Base-by-base conservation (phyloP, 305 asterid genomes). In the Fraxinus platypoda region DNA sequence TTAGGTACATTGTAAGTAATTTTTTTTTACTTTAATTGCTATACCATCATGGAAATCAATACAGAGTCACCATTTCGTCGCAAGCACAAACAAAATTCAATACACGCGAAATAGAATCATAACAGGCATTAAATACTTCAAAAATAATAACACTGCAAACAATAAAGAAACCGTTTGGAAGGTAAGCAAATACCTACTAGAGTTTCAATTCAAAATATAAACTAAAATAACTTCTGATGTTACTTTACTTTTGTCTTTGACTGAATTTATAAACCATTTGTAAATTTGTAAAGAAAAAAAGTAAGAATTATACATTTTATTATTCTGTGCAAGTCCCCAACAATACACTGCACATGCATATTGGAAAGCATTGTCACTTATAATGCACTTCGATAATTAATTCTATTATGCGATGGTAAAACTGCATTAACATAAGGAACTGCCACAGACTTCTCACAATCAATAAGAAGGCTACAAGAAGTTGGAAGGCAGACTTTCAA, bases 401-500 rank as follows among this genome's bases (percentile, higher is more conserved):
- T 13, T 26, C 74, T 66, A 68, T 68, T 68, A 68, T 68, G 74
- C 33, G 21, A 68, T 4, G 35, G 6, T 26, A 68, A 30, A 68
- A 30, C 33, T 17, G 41, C 43, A 71, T 33, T 71, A 33, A 71
- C 43, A 71, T 0, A 70, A 71, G 41, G 43, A 30, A 33, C 41
- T 70, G 9, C 37, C 74, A 66, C 19, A 21, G 30, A 21, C 33
- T 25, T 23, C 17, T 12, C 35, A n/a, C 71, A 62, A 6, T 8
- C 30, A 23, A 21, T 2, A 59, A 23, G 30, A 62, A 23, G 15
- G 15, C 30, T 21, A 1, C 0, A 54, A n/a, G 64, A 77, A 76
- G 79, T 81, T 71, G 54, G 81, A 37, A 81, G 23, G 35, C 85
- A 74, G 79, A 81, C 71, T 71, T 75, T 81, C 76, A 87, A 84